A percentile compares a stretch with the other conserved stretches of the same genome.
Conservation (phyloP, 495 filamentous ascomycete genomes). For the Oleoguttula mirabilis region DNA sequence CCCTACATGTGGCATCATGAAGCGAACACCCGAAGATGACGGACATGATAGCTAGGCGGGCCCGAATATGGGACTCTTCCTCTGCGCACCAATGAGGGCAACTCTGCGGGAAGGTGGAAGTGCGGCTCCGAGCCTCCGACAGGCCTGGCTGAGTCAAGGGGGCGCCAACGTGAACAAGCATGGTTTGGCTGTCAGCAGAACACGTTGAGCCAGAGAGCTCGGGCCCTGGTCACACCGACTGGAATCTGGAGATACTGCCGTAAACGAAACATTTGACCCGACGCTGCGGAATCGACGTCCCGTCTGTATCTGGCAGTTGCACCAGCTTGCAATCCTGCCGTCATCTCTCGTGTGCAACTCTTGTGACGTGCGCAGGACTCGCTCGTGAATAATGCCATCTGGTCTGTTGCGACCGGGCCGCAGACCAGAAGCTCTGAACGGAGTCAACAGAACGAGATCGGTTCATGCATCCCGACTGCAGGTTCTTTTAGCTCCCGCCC, state of each 20-base stretch:
- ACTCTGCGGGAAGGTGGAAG: too few species aligned
- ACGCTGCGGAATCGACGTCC: not conserved
- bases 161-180: not conserved
- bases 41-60: not conserved
- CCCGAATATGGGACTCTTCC: not conserved
- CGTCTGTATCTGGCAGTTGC: not conserved
- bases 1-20: too few species aligned
- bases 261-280: conserved; percentile 5
- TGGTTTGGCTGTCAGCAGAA: conserved; percentile 7
- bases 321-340: not conserved
- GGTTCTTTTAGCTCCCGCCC: conserved; percentile 3
- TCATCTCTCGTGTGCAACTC: not conserved
- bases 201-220: conserved; percentile 6
- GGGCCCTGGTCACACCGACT: conserved; percentile 4
- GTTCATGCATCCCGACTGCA: conserved; percentile 6
- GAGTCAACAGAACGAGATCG: not conserved
- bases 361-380: not conserved
- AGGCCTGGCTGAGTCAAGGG: conserved; percentile 1
- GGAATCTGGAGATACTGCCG: not conserved
- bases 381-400: too few species aligned
- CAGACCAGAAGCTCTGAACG: not conserved
- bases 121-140: conserved; percentile 1
- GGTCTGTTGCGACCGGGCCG: too few species aligned
- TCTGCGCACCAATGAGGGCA: not conserved
- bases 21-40: too few species aligned